phyloP scores from a whole-genome alignment of 345 rosid genomes.

The Nasturtium officinale region DNA sequence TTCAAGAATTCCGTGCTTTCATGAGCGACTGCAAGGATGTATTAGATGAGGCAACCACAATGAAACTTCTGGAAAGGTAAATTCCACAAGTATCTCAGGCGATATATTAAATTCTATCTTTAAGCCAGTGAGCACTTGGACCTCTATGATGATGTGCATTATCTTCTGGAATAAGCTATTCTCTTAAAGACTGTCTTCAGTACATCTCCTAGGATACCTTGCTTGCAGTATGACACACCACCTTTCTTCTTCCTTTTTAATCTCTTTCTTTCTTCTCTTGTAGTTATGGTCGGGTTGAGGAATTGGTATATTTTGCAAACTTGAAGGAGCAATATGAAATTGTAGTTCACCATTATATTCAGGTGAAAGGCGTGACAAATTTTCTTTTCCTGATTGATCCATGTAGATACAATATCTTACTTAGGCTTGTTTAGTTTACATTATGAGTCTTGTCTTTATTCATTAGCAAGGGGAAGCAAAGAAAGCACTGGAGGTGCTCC shows the following conservation, averaged over 20 bases:
- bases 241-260: neutral
- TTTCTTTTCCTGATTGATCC: conserved; percentile 28
- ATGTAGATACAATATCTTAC: conserved; percentile 2
- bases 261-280: conserved; percentile 37
- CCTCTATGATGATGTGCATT: conserved; percentile 17
- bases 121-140: conserved; percentile 15
- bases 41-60: conserved; percentile 96
- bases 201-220: conserved; percentile 17
- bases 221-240: conserved; percentile 1
- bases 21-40: conserved; percentile 94
- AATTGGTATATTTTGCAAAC: conserved; percentile 92
- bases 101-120: conserved; percentile 2
- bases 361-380: conserved; percentile 54
- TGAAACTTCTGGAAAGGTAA: conserved; percentile 97
- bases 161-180: conserved; percentile 10
- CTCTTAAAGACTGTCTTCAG: conserved; percentile 11
- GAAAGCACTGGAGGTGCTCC: conserved; percentile 91
- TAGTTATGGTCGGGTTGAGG: conserved; percentile 96
- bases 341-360: conserved; percentile 85
- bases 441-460: conserved; percentile 30
- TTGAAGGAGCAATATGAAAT: conserved; percentile 92
- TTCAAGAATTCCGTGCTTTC: conserved; percentile 92
- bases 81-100: conserved; percentile 2
- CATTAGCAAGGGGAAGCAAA: conserved; percentile 95
- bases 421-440: conserved; percentile 26